A percentile compares a stretch with the other conserved stretches of the same genome.
These are phyloP conservation scores for Salix koriyanagi DNA, from an alignment of 345 rosid species.

Conservation along the genomic window DNA sequence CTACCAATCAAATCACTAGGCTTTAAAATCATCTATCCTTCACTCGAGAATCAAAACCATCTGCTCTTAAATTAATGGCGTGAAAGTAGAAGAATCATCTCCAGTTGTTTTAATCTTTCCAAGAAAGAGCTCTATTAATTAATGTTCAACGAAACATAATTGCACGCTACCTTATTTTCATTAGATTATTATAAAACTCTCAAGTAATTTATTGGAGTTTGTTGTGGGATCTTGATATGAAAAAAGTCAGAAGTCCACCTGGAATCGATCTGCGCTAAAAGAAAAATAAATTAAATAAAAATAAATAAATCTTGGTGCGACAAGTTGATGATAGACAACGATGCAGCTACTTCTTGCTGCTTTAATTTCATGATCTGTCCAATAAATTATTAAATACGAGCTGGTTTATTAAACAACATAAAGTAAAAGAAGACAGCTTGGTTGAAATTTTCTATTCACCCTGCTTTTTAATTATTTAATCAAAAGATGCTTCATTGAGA, in stretches of 20 bases:
- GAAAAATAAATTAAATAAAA: not conserved
- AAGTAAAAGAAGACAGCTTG: not conserved
- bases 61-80: no score
- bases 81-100: no score
- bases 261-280: not conserved
- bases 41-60: no score
- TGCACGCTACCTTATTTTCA: not conserved
- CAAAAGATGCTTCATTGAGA: not conserved
- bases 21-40: no score
- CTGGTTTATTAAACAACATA: not conserved
- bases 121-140: not conserved
- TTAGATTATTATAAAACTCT: not conserved
- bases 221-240: not conserved
- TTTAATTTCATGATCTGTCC: not conserved
- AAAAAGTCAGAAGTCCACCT: no score
- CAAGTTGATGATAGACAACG: not conserved
- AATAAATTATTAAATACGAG: not conserved
- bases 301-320: not conserved
- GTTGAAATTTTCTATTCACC: not conserved
- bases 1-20: no score
- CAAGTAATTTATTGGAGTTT: not conserved
- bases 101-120: not conserved
- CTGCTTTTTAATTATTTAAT: not conserved
- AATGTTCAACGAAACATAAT: not conserved
- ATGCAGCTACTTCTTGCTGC: not conserved